phyloP scores from a whole-genome alignment of 192 early-diverging fungal species.

The Kappamyces sp. region DNA sequence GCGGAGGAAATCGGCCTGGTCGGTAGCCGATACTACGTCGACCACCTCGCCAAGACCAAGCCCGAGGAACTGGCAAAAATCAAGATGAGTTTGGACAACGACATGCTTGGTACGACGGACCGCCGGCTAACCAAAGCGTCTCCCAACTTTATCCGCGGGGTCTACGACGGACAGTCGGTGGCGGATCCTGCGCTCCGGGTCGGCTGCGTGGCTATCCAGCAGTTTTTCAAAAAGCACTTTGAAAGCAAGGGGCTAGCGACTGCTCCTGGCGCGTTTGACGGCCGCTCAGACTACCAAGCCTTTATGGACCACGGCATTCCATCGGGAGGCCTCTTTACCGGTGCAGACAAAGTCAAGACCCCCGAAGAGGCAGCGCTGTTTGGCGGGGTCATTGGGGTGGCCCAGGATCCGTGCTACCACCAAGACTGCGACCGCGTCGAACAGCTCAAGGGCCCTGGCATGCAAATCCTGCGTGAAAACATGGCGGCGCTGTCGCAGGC shows the following conservation, averaged over 20 bases:
- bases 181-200: background rate
- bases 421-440: conserved; percentile 30
- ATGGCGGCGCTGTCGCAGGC: background rate
- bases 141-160: conserved; percentile 34
- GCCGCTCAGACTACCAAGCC: conserved; percentile 26
- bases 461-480: background rate
- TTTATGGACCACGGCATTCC: conserved; percentile 33
- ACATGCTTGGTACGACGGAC: background rate
- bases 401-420: conserved; percentile 42
- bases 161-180: conserved; percentile 26
- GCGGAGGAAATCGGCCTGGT: conserved; percentile 11
- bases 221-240: conserved; percentile 10
- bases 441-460: conserved; percentile 10
- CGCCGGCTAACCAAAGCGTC: background rate
- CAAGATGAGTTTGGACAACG: conserved; percentile 15
- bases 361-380: conserved; percentile 20
- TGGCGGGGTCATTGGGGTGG: conserved; percentile 33
- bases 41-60: conserved; percentile 1
- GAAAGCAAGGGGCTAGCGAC: conserved; percentile 9
- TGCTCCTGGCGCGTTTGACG: conserved; percentile 9
- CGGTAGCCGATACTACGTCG: conserved; percentile 3
- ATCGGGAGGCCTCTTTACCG: conserved; percentile 34
- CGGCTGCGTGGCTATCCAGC: conserved; percentile 5
- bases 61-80: conserved; percentile 17
- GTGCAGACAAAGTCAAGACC: conserved; percentile 32